Base-by-base conservation (phyloP, 2,329 filamentous ascomycete species). In the Pezicula neosporulosa region DNA sequence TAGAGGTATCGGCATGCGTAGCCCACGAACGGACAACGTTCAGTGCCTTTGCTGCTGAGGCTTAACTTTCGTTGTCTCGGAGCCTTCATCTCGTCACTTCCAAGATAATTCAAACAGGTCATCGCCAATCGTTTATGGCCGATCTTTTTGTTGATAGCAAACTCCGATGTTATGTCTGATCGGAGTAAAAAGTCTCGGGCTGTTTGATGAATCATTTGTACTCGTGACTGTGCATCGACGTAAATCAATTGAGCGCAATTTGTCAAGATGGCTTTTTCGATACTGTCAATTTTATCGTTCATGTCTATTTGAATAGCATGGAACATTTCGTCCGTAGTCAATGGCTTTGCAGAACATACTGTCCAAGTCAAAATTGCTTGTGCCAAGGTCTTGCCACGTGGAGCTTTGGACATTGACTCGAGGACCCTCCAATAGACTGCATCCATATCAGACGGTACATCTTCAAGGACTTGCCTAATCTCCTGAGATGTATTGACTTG, bases 381-480 rank as follows among this genome's bases (percentile, higher is more conserved):
- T 5, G 61, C 54, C 4, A 68, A 60, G 35, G 63, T 60, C n/a
- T n/a, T n/a, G n/a, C n/a, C n/a, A 16, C 61, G 59, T 10, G 35
- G 19, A 6, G 18, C 18, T 21, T 51, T 13, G 27, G 51, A 51
- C 47, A 60, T 57, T 3, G 6, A 18, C 3, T 42, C 43, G 6
- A 58, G 38, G 7, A 47, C 56, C 12, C 45, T 24, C 15, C 21
- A 48, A 36, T 58, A 60, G 3, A 58, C 16, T 9, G 49, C 38
- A 41, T 58, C 52, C 67, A 71, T 70, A 9, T 63, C 66, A 44
- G 60, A 53, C 2, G 69, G 68, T 3, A 71, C 61, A 0, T 55
- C 52, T 24, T 64, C 51, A 1, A 71, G 60, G 18, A 67, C 58
- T 15, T 60, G 19, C n/a, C 61, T 19, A 16, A 66, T 63, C 6